phyloP scores from a whole-genome alignment of 2,329 filamentous ascomycete genomes.

The Colletotrichum sp. region DNA sequence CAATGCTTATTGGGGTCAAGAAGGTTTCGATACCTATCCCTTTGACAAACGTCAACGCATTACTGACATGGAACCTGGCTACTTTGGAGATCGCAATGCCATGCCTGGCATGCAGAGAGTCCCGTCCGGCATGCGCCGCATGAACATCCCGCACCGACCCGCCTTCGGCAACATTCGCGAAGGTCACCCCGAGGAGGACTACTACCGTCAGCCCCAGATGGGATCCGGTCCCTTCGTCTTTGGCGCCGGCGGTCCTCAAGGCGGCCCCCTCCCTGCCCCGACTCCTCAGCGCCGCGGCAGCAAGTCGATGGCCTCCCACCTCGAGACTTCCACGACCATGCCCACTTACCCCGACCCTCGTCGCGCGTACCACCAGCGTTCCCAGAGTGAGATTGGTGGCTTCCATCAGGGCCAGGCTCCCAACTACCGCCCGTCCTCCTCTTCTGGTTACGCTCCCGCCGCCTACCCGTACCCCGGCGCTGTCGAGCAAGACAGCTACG shows the following conservation, averaged over 20 bases:
- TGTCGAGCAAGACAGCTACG: slow-evolving; percentile 22
- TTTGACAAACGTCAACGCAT: slow-evolving; percentile 33
- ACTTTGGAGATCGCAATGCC: slow-evolving; percentile 26
- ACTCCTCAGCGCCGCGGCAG: slow-evolving; percentile 25
- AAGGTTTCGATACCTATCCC: slow-evolving; percentile 22
- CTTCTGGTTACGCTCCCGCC: slow-evolving; percentile 14
- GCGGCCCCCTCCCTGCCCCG: slow-evolving; percentile 26
- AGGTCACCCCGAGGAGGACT: slow-evolving; percentile 31
- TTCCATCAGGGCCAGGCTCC: slow-evolving; percentile 21
- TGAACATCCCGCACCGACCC: slow-evolving; percentile 19
- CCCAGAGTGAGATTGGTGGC: slow-evolving; percentile 30
- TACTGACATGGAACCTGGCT: slow-evolving; percentile 22
- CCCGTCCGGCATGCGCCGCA: slow-evolving; percentile 24
- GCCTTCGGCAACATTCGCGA: slow-evolving; percentile 39
- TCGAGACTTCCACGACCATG: slow-evolving; percentile 23
- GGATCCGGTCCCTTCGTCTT: slow-evolving; percentile 20
- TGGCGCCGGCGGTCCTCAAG: slow-evolving; percentile 13
- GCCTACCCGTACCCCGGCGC: slow-evolving; percentile 16
- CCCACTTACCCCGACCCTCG: slow-evolving; percentile 23
- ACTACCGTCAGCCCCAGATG: slow-evolving; percentile 24
- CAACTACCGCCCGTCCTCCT: slow-evolving; percentile 22
- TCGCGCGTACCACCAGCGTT: slow-evolving; percentile 31
- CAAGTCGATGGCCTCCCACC: slow-evolving; percentile 23
- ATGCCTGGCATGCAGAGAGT: slow-evolving; percentile 21
- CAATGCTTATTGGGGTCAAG: slow-evolving; percentile 20